phyloP scores from a whole-genome alignment of 371 early-diverging fungal genomes.

The Sporodiniella umbellata region DNA sequence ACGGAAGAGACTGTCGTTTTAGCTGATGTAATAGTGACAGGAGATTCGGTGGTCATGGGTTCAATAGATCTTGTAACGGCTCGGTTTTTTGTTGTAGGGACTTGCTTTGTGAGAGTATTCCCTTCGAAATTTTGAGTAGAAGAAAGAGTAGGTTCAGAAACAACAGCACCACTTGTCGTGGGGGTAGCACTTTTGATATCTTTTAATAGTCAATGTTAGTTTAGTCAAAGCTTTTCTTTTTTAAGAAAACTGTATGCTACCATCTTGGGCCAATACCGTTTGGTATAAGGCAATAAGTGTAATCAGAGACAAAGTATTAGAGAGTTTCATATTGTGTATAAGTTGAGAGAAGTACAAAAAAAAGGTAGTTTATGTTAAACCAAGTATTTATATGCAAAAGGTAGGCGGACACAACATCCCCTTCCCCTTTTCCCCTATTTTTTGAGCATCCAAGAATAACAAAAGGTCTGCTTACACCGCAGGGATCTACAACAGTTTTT shows the following conservation, averaged over 20 bases:
- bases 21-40: constrained; percentile 2
- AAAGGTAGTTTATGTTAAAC: background rate
- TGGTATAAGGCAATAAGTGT: constrained; percentile 8
- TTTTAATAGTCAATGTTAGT: background rate
- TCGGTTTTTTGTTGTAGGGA: too few species aligned
- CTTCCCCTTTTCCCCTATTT: background rate
- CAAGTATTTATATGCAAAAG: background rate
- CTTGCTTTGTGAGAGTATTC: too few species aligned
- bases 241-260: constrained; percentile 1
- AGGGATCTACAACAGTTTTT: constrained; percentile 13
- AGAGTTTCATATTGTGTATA: constrained; percentile 11
- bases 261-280: constrained; percentile 11
- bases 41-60: background rate
- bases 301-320: constrained; percentile 7
- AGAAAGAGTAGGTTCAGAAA: constrained; percentile 6
- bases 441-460: background rate
- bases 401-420: background rate
- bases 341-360: constrained; percentile 1
- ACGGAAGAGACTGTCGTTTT: background rate
- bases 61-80: background rate
- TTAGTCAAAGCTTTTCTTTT: background rate
- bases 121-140: too few species aligned
- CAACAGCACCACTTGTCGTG: background rate
- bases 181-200: background rate
- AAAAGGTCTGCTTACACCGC: background rate